Base-by-base conservation (phyloP, 1,139 yeast species). In the Debaryomyces sp. region DNA sequence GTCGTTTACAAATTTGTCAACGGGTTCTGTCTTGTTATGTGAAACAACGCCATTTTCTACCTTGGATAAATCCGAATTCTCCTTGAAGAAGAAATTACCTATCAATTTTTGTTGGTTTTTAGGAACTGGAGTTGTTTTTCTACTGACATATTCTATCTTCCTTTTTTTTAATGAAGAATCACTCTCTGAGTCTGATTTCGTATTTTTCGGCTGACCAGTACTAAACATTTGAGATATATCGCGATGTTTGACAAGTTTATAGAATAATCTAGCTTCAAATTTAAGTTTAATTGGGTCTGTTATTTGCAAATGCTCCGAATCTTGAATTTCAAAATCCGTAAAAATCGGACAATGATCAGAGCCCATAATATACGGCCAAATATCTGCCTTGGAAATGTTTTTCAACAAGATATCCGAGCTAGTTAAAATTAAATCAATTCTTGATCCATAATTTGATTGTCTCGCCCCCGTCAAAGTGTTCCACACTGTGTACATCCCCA, bases 291-390 rank as follows among this genome's bases (percentile, higher is more conserved):
- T 47, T 13, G 48, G 43, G 2, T 43, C 33, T 26, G 8, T 43
- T 8, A 18, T 49, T 10, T 22, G 21, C n/a, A 39, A 34, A 5
- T 9, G 27, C 40, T 48, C 33, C 24, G 49, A 47, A 0, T 50
- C 50, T 4, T 50, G 49, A 6, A 69, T 53, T 30, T 70, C 70
- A 45, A 89, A 64, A 62, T 91, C 97, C 0, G 92, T 79, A 60
- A 67, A 90, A 0, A 90, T 82, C 0, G 99, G 99, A 65, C 98
- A 94, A 66, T 94, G 99, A 64, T 94, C 99, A 0, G 97, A 90
- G 0, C 98, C 99, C 63, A 80, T 71, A 0, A 92, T 60, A 34
- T 73, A 75, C 0, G 92, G 86, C 78, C 88, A 78, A 17, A 88
- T 87, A 58, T 85, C 82, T 0, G 94, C 86, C 17, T 66, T 60